Evolutionary conservation across 306 rosid genomes (phyloP).

Genomic region (Malus orientalis): DNA sequence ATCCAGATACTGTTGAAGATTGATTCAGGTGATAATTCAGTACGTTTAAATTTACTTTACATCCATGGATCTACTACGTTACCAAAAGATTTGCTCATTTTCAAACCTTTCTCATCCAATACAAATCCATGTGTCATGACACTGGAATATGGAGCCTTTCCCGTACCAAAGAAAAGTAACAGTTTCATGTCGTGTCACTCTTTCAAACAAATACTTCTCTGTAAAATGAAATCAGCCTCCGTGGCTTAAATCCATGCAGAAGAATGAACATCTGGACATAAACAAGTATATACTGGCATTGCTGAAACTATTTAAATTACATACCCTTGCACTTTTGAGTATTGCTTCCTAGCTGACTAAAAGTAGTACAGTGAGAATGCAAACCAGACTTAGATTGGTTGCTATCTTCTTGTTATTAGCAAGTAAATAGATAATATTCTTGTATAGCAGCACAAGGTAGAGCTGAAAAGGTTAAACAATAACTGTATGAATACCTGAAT

Average conservation of each 20-base stretch:
- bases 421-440: not conserved
- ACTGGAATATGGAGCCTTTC: conserved; percentile 85
- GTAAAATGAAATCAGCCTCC: not conserved
- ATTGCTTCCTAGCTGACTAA: no score
- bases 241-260: not conserved
- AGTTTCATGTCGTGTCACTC: conserved; percentile 14
- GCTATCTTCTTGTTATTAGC: not conserved
- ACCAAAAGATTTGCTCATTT: conserved; percentile 99
- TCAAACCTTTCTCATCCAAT: conserved; percentile 92
- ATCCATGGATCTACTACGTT: conserved; percentile 79
- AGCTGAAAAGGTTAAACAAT: not conserved
- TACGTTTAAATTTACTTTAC: conserved; percentile 1
- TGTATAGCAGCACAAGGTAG: not conserved
- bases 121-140: conserved; percentile 95
- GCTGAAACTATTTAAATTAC: not conserved
- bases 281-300: not conserved
- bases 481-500: conserved; percentile 59
- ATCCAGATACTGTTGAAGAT: not conserved
- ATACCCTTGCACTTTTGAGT: no score
- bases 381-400: no score
- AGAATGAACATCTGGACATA: not conserved
- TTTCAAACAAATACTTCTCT: not conserved
- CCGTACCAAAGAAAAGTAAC: conserved; percentile 39
- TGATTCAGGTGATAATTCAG: conserved; percentile 14
- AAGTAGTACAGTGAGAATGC: no score